Base-by-base conservation (phyloP, 2,329 filamentous ascomycete species). In the Colletotrichum endophyticum region DNA sequence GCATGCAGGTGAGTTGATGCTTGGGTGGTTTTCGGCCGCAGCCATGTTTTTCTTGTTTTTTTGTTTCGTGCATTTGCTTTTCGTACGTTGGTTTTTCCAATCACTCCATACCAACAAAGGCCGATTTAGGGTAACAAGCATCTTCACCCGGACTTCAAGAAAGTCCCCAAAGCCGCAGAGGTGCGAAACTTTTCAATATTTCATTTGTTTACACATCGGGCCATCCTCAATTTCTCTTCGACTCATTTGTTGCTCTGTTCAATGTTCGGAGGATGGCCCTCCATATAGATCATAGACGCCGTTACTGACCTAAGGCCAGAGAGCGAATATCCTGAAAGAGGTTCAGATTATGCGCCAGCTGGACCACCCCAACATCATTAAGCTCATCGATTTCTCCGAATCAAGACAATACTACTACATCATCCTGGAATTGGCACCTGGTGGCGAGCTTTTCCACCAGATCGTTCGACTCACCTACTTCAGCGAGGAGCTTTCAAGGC, bases 391-490 rank as follows among this genome's bases (percentile, higher is more conserved):
- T 81, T 99, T 99, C 83, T 94, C 94, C 78, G 97, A 99, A 85
- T 98, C 96, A 1, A 91, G 92, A 75, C 96, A 99, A 84, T 98
- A 98, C 84, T 99, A 99, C 86, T 99, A 98, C 87, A 98, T 99
- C 80, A 93, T 99, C 59, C 92, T 99, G 56, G 97, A 99, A 86
- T 91, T 99, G 59, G 98, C 96, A 74, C 96, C 96, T 0, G 97
- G 97, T 75, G 97, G 97, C 82, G 97, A 99, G 87, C 89, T 99
- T 13, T 99, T 99, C 89, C 97, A 99, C 85, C 96, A 99, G 84
- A 99, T 99, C 80, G 97, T 99, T 68, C 94, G 96, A 79, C 92
- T 99, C 84, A 99, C 97, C 16, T 99, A 99, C 85, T 99, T 99
- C 84, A 99, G 96, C 87, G 97, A 99, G 84, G 94, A 98, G 66